Evolutionary conservation across 108 stramenopile genomes (phyloP), one percentile per base, ranked within the genome.

Genomic region (Nitzschia sp.): DNA sequence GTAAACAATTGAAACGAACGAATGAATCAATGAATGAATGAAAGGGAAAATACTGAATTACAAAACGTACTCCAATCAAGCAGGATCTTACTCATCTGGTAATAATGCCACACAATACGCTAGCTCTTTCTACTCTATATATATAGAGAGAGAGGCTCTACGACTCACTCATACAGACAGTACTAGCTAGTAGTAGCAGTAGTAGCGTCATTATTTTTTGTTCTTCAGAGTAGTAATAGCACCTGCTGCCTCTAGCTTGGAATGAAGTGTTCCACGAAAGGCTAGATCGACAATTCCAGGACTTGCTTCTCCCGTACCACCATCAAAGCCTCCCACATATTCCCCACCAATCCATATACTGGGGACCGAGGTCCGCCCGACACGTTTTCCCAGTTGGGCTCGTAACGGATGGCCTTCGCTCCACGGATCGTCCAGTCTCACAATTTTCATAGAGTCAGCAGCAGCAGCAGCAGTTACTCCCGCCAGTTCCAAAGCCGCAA

Each of bases 251-350:
- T 63, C 45, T 9, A 82, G 69, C 55, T 44, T 69, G 3, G 68
- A 22, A 50, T 36, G 50, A 55, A 90, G 64, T 27, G 73, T 85
- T 25, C 85, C 85, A 47, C 81, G 76, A 54, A 90, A 90, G 9
- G 88, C 88, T 70, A 90, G 59, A 17, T 70, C 72, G 8, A 87
- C 47, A 53, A 90, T 74, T 4, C 88, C 88, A 4, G 85, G 81
- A 35, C 78, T 77, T 16, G 86, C 70, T 5, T 85, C 82, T 16
- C 56, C 68, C n/a, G 79, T 54, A 3, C 88, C 88, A 30, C 70
- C 81, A 73, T 90, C 88, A 48, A 70, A 90, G 9, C 88, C 88
- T 28, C 88, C 88, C 15, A 86, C 81, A 72, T 90, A 87, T 36
- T 80, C 16, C 3, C 85, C 85, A 31, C 73, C 82, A 52, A 90